Percentiles rank a stretch among this genome's conserved stretches.
Conservation (phyloP, 1,139 yeast species). For the Geotrichum fermentans region DNA sequence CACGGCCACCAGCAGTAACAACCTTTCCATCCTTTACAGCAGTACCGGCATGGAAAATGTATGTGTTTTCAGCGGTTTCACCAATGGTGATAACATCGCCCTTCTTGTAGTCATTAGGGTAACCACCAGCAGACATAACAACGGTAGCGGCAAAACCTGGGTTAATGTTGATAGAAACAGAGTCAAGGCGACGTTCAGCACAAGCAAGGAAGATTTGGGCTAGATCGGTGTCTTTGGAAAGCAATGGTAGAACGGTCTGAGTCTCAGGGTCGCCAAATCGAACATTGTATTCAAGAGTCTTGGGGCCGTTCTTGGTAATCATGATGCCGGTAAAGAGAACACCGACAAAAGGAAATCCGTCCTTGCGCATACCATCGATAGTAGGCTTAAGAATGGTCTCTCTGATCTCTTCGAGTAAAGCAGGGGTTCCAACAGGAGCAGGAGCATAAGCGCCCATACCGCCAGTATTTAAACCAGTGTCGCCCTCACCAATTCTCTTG, state of each 20-base stretch:
- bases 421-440: conserved; percentile 82
- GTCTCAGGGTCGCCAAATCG: conserved; percentile 99
- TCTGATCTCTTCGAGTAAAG: conserved; percentile 64
- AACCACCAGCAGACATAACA: conserved; percentile 95
- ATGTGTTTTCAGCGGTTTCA: conserved; percentile 46
- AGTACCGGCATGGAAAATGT: conserved; percentile 95
- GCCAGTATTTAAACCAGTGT: conserved; percentile 92
- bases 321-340: conserved; percentile 95
- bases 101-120: conserved; percentile 81
- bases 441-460: conserved; percentile 99
- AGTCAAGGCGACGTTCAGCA: conserved; percentile 89
- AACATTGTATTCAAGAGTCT: conserved; percentile 93
- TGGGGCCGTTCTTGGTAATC: conserved; percentile 79
- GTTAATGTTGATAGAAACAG: conserved; percentile 62
- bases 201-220: conserved; percentile 91
- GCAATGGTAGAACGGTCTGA: conserved; percentile 86
- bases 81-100: conserved; percentile 76
- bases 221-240: conserved; percentile 77
- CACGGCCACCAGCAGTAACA: conserved; percentile 93
- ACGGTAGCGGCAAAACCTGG: conserved; percentile 79
- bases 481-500: conserved; percentile 91
- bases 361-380: conserved; percentile 93
- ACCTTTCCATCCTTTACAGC: conserved; percentile 50
- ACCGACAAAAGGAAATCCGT: conserved; percentile 94
- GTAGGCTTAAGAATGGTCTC: conserved; percentile 78